phyloP scores from a whole-genome alignment of 1,139 yeast genomes.

The Hemisphaericaspora subhashii region DNA sequence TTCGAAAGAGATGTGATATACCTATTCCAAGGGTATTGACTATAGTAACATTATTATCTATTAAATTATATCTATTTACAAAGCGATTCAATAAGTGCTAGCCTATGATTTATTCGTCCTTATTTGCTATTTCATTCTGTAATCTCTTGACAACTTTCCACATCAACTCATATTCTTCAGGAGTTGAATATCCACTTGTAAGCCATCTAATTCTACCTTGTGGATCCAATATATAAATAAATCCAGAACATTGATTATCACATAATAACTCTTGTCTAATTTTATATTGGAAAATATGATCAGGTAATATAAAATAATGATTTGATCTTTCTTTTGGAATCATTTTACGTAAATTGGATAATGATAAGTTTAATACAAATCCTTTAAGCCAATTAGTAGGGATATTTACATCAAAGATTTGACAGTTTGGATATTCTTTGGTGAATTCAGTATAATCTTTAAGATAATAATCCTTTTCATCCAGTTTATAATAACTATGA shows the following conservation, averaged over 20 bases:
- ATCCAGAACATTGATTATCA: conserved; percentile 81
- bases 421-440: conserved; percentile 50
- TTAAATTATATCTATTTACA: conserved; percentile 4
- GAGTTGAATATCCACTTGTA: conserved; percentile 76
- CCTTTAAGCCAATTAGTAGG: conserved; percentile 74
- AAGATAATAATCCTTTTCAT: conserved; percentile 37
- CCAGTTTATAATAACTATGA: conserved; percentile 53
- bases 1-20: too few species aligned
- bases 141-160: conserved; percentile 68
- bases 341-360: conserved; percentile 41
- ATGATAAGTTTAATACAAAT: conserved; percentile 55
- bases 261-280: conserved; percentile 62
- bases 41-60: too few species aligned
- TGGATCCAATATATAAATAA: conserved; percentile 73
- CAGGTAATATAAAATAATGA: conserved; percentile 63
- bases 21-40: conserved; percentile 1
- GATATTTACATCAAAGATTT: conserved; percentile 71
- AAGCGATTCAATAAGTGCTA: not conserved
- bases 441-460: conserved; percentile 31
- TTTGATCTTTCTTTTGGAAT: conserved; percentile 53
- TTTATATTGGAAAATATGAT: conserved; percentile 57
- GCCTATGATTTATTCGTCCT: not conserved
- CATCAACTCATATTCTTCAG: conserved; percentile 58
- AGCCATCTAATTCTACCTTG: conserved; percentile 86
- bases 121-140: conserved; percentile 28